Percentiles rank a stretch among this genome's conserved stretches.
Evolutionary conservation across 768 basidiomycete species (phyloP).

Genomic region (Lentinus brumalis): DNA sequence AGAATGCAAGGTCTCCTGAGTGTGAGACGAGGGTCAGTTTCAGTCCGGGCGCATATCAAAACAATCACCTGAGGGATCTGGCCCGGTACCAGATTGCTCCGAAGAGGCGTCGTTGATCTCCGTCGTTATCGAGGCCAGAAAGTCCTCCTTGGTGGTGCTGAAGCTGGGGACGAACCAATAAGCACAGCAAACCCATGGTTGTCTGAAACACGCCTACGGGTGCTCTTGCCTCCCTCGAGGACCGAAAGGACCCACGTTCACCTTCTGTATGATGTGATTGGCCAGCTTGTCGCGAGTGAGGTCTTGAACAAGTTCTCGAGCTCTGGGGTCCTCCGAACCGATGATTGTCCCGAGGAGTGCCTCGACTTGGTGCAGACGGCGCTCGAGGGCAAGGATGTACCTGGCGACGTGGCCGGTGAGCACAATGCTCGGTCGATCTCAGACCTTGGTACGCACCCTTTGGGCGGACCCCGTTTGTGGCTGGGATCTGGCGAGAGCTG

Average conservation of each 20-base stretch:
- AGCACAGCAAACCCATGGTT: neutral
- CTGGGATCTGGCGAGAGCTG: slow-evolving; percentile 22
- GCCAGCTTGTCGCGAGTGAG: slow-evolving; percentile 40
- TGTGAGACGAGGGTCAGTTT: neutral
- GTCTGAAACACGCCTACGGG: slow-evolving; percentile 14
- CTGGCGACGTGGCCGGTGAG: slow-evolving; percentile 15
- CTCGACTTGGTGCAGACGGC: slow-evolving; percentile 46
- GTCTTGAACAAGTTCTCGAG: slow-evolving; percentile 37
- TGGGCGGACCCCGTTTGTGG: slow-evolving; percentile 38
- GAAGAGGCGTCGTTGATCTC: slow-evolving; percentile 22
- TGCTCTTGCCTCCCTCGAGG: slow-evolving; percentile 29
- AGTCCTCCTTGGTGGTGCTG: slow-evolving; percentile 34
- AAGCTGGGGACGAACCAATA: slow-evolving; percentile 13
- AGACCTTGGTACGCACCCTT: slow-evolving; percentile 24
- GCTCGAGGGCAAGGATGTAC: slow-evolving; percentile 47
- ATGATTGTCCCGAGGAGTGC: slow-evolving; percentile 44
- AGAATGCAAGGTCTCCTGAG: slow-evolving; percentile 13
- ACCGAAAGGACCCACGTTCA: slow-evolving; percentile 40
- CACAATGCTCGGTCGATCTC: neutral
- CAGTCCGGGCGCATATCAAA: no score
- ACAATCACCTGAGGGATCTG: neutral
- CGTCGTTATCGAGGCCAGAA: slow-evolving; percentile 30
- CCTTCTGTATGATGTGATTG: slow-evolving; percentile 39
- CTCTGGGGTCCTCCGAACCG: slow-evolving; percentile 41
- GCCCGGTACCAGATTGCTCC: slow-evolving; percentile 11